Base-by-base conservation (phyloP, 2,329 filamentous ascomycete genomes). In the Cladosporium sp. region DNA sequence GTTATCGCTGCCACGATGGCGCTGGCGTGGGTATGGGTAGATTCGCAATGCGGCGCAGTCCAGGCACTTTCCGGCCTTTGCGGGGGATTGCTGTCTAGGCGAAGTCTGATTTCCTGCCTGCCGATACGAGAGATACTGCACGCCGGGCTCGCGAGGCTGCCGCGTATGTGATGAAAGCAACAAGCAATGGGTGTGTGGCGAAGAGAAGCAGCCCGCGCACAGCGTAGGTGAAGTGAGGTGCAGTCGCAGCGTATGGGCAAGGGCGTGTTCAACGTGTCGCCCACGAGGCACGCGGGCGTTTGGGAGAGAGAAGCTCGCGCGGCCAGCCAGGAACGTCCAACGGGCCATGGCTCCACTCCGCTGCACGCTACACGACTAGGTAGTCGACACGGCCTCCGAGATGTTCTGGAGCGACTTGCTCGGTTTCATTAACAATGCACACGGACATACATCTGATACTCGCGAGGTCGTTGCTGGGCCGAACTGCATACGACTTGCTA, bases 21-120 rank as follows among this genome's bases (percentile, higher is more conserved):
- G 51, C 6, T 15, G 51, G 39, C 12, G 51, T 38, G 19, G 22
- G 36, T 28, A 37, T 25, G 37, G 25, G 51, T 39, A 38, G 22
- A 40, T 40, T 54, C 38, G 37, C 51, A 42, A 42, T 36, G 39
- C 38, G 25, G 52, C 52, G 52, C 52, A 55, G 52, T 52, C 19
- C 52, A 55, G 39, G 52, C 52, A 55, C 52, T 47, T 55, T 42
- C 52, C 39, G 52, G 28, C 19, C 30, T 37, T 34, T 50, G 43
- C 43, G 30, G 47, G 47, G 28, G 30, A 50, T 50, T 50, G 14
- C 11, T 47, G 43, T 17, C 43, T 47, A 36, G 47, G 47, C 47
- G 38, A 55, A 55, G 52, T 55, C 45, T 55, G 20, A 38, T 1
- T 43, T 15, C 51, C 38, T 45, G 40, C 25, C 25, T 39, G 51